phyloP scores from a whole-genome alignment of 1,139 yeast species.

The Pichia sp. region DNA sequence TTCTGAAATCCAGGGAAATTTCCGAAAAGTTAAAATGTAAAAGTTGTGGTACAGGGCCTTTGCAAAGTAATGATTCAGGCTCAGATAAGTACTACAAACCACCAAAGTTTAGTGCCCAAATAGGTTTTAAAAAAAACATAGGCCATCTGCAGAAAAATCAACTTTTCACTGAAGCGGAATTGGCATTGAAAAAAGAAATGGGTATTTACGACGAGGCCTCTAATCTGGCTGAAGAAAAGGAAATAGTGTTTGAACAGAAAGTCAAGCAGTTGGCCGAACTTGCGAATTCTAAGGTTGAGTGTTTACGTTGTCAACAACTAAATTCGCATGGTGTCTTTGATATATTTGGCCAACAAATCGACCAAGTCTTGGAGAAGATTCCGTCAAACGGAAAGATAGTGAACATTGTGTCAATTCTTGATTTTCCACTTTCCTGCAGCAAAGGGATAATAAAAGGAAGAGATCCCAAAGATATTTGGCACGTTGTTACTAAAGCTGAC shows the following conservation, averaged over 20 bases:
- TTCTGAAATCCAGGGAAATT: conserved; percentile 4
- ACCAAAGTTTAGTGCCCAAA: background rate
- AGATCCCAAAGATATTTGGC: conserved; percentile 38
- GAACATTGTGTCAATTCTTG: conserved; percentile 60
- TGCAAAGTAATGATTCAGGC: conserved; percentile 10
- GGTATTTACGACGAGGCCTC: background rate
- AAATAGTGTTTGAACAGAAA: conserved; percentile 6
- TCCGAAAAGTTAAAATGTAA: conserved; percentile 8
- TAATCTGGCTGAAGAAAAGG: background rate
- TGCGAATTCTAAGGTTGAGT: conserved; percentile 24
- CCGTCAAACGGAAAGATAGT: conserved; percentile 51
- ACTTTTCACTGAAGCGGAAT: background rate
- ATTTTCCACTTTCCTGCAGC: conserved; percentile 62
- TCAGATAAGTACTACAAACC: conserved; percentile 3
- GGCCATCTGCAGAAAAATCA: background rate
- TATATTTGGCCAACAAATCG: conserved; percentile 36
- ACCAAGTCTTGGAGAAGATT: conserved; percentile 38
- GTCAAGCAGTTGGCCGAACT: conserved; percentile 4
- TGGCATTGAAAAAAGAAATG: conserved; percentile 4
- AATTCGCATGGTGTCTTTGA: conserved; percentile 40
- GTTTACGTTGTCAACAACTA: conserved; percentile 56
- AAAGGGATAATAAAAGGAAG: conserved; percentile 38
- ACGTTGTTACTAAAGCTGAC: conserved; percentile 59
- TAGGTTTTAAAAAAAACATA: background rate
- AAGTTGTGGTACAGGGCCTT: conserved; percentile 12